phyloP scores from a whole-genome alignment of 257 asterid genomes.

The Solanum phureja region DNA sequence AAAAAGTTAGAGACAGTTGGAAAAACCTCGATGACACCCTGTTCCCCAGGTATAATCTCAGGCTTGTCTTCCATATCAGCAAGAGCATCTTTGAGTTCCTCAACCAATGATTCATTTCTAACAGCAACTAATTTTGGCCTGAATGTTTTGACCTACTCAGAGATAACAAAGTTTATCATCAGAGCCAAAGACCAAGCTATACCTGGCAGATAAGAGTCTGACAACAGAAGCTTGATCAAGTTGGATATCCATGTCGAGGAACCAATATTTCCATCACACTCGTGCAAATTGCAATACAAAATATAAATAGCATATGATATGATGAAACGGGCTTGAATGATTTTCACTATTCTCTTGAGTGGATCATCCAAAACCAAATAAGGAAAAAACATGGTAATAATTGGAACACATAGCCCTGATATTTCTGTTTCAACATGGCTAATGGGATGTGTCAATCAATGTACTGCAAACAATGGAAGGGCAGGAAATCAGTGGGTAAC shows the following conservation, averaged over 20 bases:
- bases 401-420: background rate
- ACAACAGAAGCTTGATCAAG: background rate
- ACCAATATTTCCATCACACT: background rate
- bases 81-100: conserved; percentile 84
- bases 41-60: conserved; percentile 92
- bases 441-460: background rate
- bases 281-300: background rate
- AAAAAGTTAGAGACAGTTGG: background rate
- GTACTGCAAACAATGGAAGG: background rate
- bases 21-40: conserved; percentile 82
- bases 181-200: background rate
- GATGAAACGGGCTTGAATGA: background rate
- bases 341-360: background rate
- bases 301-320: background rate
- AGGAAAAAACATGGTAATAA: background rate
- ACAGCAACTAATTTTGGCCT: conserved; percentile 85
- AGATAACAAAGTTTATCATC: background rate
- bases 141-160: conserved; percentile 64
- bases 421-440: background rate
- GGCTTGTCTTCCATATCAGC: conserved; percentile 71
- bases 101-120: conserved; percentile 53
- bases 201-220: background rate
- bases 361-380: background rate
- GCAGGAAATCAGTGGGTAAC: background rate
- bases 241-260: background rate